phyloP scores from a whole-genome alignment of 148 eudicot genomes.

The Arctostaphylos glauca region DNA sequence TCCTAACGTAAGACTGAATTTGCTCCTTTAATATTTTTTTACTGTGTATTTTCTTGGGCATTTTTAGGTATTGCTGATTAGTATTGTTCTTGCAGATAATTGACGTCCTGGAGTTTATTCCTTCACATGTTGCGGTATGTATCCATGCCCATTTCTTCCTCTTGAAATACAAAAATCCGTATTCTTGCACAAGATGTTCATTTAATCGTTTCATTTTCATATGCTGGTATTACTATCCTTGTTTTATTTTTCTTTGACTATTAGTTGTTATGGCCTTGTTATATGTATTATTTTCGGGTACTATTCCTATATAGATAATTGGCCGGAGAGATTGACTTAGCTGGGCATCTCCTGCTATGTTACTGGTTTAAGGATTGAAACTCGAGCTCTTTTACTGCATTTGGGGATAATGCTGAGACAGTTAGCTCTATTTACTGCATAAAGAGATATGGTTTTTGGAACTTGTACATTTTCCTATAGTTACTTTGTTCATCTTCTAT shows the following conservation, averaged over 20 bases:
- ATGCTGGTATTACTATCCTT: not conserved
- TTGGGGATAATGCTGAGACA: not conserved
- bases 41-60: not conserved
- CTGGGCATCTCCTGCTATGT: not conserved
- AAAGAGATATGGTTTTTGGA: not conserved
- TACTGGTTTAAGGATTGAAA: not conserved
- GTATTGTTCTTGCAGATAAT: slow-evolving; percentile 64
- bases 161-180: slow-evolving; percentile 1
- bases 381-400: not conserved
- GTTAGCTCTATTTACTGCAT: not conserved
- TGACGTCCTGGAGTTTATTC: slow-evolving; percentile 86
- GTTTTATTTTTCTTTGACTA: not conserved
- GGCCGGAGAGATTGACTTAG: not conserved
- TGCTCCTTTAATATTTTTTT: not conserved
- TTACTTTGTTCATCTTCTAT: not conserved
- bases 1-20: too few relatives aligned
- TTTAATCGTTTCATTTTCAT: not conserved
- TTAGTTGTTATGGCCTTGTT: not conserved
- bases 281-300: not conserved
- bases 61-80: slow-evolving; percentile 19
- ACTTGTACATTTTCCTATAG: not conserved
- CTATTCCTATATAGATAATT: not conserved
- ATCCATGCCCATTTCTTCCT: slow-evolving; percentile 10
- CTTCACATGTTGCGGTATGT: slow-evolving; percentile 93
- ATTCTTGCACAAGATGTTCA: not conserved